Conservation (phyloP, 164 flowering plant genomes). For the Macadamia integrifolia region DNA sequence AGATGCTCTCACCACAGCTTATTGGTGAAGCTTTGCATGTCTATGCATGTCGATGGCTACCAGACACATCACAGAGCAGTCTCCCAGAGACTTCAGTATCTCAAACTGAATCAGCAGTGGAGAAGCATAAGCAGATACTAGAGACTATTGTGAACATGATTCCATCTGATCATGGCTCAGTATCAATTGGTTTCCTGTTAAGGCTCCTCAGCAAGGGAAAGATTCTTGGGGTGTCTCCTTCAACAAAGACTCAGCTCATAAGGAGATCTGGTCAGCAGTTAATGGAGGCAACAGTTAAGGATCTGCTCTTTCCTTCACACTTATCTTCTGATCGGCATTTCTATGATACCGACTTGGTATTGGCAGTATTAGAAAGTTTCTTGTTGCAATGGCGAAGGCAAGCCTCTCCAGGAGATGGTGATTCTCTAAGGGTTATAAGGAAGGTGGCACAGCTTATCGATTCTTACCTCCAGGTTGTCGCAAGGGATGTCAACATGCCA, state of each 20-base stretch:
- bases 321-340: conserved; percentile 26
- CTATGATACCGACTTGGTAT: conserved; percentile 56
- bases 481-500: conserved; percentile 50
- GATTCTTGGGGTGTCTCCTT: conserved; percentile 40
- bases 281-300: conserved; percentile 59
- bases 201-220: conserved; percentile 55
- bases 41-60: conserved; percentile 72
- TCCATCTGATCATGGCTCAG: conserved; percentile 61
- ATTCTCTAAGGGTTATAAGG: conserved; percentile 26
- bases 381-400: conserved; percentile 47
- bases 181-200: conserved; percentile 62
- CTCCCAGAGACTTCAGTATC: conserved; percentile 29
- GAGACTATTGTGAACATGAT: conserved; percentile 68
- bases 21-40: conserved; percentile 93
- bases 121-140: conserved; percentile 37
- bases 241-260: conserved; percentile 57
- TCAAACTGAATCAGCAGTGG: conserved; percentile 23
- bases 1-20: conserved; percentile 58
- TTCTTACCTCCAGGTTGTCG: conserved; percentile 63
- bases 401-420: conserved; percentile 19
- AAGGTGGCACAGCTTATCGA: conserved; percentile 70
- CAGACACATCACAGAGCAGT: conserved; percentile 26
- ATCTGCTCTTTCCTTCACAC: conserved; percentile 43
- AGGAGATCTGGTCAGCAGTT: conserved; percentile 50
- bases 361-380: conserved; percentile 48